Conservation (phyloP, 2,329 filamentous ascomycete species). For the Aspergillus hortae region DNA sequence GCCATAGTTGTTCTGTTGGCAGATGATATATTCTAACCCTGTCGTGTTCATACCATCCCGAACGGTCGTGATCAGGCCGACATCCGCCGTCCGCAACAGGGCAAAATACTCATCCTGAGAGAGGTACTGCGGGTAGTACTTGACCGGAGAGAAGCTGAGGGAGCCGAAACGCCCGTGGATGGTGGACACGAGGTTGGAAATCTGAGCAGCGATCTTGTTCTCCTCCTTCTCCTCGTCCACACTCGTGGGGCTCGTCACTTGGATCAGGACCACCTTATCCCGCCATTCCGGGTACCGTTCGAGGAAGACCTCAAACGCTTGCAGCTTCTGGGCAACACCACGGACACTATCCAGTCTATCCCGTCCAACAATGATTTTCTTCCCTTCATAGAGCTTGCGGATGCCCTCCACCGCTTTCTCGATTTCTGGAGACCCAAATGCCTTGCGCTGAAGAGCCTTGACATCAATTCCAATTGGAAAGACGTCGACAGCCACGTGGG, state of each 20-base stretch:
- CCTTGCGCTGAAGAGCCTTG: slow-evolving; percentile 69
- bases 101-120: slow-evolving; percentile 90
- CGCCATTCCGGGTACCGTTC: slow-evolving; percentile 89
- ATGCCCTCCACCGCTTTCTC: slow-evolving; percentile 70
- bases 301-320: slow-evolving; percentile 89
- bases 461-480: slow-evolving; percentile 95
- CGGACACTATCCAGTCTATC: slow-evolving; percentile 91
- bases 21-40: slow-evolving; percentile 89
- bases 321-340: slow-evolving; percentile 91
- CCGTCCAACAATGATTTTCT: slow-evolving; percentile 91
- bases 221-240: slow-evolving; percentile 77
- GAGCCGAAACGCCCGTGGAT: slow-evolving; percentile 92
- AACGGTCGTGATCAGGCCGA: slow-evolving; percentile 91
- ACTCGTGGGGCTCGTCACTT: slow-evolving; percentile 85
- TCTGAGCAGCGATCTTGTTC: slow-evolving; percentile 79
- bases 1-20: slow-evolving; percentile 80
- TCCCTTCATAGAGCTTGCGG: slow-evolving; percentile 74
- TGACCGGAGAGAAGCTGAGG: slow-evolving; percentile 82
- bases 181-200: slow-evolving; percentile 83
- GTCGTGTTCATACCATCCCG: slow-evolving; percentile 98
- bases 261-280: slow-evolving; percentile 87
- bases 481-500: slow-evolving; percentile 84
- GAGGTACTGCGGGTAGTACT: slow-evolving; percentile 92
- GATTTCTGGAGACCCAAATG: slow-evolving; percentile 67
- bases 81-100: slow-evolving; percentile 82